Evolutionary conservation across 805 yeast genomes (phyloP).

Genomic region (Cyberlindnera americana): DNA sequence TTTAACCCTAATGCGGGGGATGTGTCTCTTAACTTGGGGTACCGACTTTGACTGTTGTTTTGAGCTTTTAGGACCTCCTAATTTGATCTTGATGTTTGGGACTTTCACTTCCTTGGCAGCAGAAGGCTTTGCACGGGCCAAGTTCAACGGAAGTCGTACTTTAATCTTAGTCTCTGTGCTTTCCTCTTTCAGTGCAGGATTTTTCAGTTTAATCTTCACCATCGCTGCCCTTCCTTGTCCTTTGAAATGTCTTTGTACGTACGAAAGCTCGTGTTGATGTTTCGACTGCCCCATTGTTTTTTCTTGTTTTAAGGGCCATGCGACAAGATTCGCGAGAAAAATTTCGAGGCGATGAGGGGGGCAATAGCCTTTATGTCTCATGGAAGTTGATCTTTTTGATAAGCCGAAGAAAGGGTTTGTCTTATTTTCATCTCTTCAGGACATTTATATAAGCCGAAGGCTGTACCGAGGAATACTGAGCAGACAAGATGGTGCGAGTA

Average conservation of each 20-base stretch:
- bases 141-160: slow-evolving; percentile 10
- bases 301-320: too few species aligned
- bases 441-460: too few species aligned
- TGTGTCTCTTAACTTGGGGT: slow-evolving; percentile 30
- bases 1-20: slow-evolving; percentile 37
- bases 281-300: too few species aligned
- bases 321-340: slow-evolving; percentile 4
- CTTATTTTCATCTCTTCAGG: not conserved
- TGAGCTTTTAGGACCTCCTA: slow-evolving; percentile 9
- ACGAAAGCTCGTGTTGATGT: too few species aligned
- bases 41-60: slow-evolving; percentile 2
- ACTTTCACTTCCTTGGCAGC: slow-evolving; percentile 7
- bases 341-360: too few species aligned
- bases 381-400: too few species aligned
- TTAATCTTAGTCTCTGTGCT: slow-evolving; percentile 13
- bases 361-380: not conserved
- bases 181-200: slow-evolving; percentile 2
- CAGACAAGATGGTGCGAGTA: slow-evolving; percentile 9
- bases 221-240: not conserved
- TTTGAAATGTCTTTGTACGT: too few species aligned
- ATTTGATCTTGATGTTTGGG: slow-evolving; percentile 14
- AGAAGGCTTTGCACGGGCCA: slow-evolving; percentile 4
- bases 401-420: not conserved
- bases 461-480: too few species aligned
- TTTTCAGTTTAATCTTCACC: slow-evolving; percentile 15